These are phyloP conservation scores for Suillus decipiens DNA, from an alignment of 768 basidiomycete species.

Conservation along the genomic window DNA sequence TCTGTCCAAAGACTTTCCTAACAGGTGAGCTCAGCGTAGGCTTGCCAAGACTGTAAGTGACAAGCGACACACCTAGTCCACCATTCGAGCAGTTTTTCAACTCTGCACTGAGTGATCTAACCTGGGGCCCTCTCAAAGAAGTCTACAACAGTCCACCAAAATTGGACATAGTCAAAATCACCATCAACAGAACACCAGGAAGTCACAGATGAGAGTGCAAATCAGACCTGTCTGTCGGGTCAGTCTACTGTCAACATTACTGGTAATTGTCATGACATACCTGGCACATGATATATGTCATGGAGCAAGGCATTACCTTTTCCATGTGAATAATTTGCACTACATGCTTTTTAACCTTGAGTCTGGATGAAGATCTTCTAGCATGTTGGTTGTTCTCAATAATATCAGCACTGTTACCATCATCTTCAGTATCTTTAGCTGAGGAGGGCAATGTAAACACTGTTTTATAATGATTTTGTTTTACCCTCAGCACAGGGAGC, in stretches of 20 bases:
- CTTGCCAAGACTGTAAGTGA: too few relatives aligned
- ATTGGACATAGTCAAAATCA: not conserved
- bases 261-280: too few relatives aligned
- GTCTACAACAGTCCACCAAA: not conserved
- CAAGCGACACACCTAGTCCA: too few relatives aligned
- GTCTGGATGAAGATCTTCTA: not conserved
- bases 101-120: not conserved
- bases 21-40: too few relatives aligned
- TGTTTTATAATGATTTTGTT: too few relatives aligned
- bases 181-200: not conserved
- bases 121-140: not conserved
- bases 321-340: not conserved
- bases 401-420: not conserved
- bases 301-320: not conserved
- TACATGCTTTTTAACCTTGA: not conserved
- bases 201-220: not conserved
- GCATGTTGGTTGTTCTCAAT: not conserved
- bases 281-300: not conserved
- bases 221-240: too few relatives aligned
- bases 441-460: constrained; percentile 21
- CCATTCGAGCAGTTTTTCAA: too few relatives aligned
- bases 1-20: not conserved
- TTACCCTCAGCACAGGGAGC: too few relatives aligned
- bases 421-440: not conserved
- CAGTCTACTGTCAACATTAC: too few relatives aligned